These are phyloP conservation scores for Dothistroma septosporum DNA, from an alignment of 2,329 filamentous ascomycete species.

Conservation along the genomic window DNA sequence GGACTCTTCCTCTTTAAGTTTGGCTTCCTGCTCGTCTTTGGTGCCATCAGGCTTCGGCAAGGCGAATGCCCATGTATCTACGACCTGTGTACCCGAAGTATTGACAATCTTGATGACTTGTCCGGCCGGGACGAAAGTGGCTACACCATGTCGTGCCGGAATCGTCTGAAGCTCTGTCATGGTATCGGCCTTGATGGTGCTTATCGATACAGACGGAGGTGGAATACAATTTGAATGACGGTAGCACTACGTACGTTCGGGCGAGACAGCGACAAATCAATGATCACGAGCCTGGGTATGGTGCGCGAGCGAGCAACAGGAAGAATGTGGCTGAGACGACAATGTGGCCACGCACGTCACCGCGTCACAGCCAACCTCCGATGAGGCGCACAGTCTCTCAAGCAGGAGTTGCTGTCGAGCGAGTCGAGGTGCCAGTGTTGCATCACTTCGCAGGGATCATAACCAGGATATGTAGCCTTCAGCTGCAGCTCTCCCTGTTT, in stretches of 20 bases:
- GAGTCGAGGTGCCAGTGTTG: slow-evolving; percentile 1
- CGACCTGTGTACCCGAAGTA: slow-evolving; percentile 48
- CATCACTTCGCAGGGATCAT: slow-evolving; percentile 18
- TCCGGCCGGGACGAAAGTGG: slow-evolving; percentile 48
- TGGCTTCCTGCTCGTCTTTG: slow-evolving; percentile 17
- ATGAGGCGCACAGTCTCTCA: not conserved
- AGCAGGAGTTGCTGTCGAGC: not conserved
- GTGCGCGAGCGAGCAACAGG: not conserved
- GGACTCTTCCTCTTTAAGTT: slow-evolving; percentile 20
- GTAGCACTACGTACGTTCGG: not conserved
- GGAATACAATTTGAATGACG: not conserved
- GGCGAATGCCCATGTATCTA: slow-evolving; percentile 50
- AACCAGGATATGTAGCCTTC: slow-evolving; percentile 15
- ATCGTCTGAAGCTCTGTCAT: slow-evolving; percentile 40
- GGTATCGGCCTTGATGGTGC: slow-evolving; percentile 1
- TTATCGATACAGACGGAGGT: not conserved
- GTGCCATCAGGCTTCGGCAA: slow-evolving; percentile 41
- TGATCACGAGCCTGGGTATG: not conserved
- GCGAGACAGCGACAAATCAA: not conserved
- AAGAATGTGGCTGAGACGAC: slow-evolving; percentile 5
- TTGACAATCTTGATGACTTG: slow-evolving; percentile 50
- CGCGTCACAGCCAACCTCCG: slow-evolving; percentile 15
- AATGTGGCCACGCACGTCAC: slow-evolving; percentile 4
- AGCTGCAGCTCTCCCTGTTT: slow-evolving; percentile 6
- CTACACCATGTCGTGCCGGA: slow-evolving; percentile 48